A percentile compares a stretch with the other conserved stretches of the same genome.
Evolutionary conservation across 306 rosid genomes (phyloP).

Genomic region (Ceratonia siliqua): DNA sequence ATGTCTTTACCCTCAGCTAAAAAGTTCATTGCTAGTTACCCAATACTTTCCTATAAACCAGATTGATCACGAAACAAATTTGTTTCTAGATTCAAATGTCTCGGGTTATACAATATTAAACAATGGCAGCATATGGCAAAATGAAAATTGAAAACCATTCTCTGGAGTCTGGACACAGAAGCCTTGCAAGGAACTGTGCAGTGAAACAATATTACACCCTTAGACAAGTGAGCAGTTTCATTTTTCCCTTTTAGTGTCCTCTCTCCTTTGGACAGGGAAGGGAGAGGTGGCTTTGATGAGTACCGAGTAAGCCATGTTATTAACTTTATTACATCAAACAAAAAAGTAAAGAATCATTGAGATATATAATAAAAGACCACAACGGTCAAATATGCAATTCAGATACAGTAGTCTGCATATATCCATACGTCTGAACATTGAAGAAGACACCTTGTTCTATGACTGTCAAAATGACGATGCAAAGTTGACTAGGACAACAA

Average conservation of each 20-base stretch:
- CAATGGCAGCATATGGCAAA: too few relatives aligned
- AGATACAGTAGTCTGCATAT: not conserved
- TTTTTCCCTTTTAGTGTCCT: not conserved
- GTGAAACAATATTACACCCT: too few relatives aligned
- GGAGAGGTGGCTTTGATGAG: not conserved
- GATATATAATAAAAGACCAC: constrained; percentile 3
- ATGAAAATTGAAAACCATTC: too few relatives aligned
- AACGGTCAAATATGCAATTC: constrained; percentile 26
- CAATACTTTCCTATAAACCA: too few relatives aligned
- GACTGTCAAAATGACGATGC: constrained; percentile 4
- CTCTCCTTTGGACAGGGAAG: not conserved
- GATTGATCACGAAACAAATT: too few relatives aligned
- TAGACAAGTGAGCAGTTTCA: not conserved
- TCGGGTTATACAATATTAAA: too few relatives aligned
- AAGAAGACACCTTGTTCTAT: constrained; percentile 12
- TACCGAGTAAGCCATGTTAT: too few relatives aligned
- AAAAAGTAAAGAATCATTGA: too few relatives aligned
- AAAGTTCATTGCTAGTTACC: too few relatives aligned
- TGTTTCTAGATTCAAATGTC: too few relatives aligned
- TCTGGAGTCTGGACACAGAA: too few relatives aligned
- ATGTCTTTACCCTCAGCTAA: too few relatives aligned
- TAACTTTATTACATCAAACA: not conserved
- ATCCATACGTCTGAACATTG: constrained; percentile 6
- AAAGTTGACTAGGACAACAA: not conserved
- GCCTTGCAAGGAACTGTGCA: not conserved